A percentile compares a stretch with the other conserved stretches of the same genome.
Conservation (phyloP, 305 asterid genomes). For the Solanum aculeatissimum region DNA sequence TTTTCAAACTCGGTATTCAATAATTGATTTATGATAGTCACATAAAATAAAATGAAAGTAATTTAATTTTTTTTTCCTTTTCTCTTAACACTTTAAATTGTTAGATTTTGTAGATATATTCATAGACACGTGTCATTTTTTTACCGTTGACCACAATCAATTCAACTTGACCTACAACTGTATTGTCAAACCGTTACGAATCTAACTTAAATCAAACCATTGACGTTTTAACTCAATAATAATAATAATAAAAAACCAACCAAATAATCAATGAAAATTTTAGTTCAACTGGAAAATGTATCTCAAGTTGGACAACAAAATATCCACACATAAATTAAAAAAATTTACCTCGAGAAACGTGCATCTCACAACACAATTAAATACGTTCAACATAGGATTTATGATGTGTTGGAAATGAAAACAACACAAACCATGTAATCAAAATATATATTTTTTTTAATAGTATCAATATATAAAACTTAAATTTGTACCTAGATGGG, state of each 20-base stretch:
- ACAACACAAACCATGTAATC: background rate
- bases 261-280: background rate
- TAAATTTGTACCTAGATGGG: slow-evolving; percentile 11
- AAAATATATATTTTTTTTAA: background rate
- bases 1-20: background rate
- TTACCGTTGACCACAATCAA: background rate
- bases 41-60: background rate
- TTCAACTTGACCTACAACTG: background rate
- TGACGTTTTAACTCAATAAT: background rate
- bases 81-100: background rate
- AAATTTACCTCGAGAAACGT: background rate
- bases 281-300: background rate
- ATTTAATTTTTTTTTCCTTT: background rate
- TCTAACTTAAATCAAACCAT: background rate
- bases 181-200: background rate
- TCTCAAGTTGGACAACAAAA: background rate
- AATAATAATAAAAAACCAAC: no score
- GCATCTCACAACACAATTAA: background rate
- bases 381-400: background rate
- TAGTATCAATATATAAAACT: background rate
- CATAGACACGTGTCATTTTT: background rate
- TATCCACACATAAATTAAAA: background rate
- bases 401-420: background rate
- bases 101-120: background rate
- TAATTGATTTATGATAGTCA: background rate